These are phyloP conservation scores for Lentinula boryana DNA, from an alignment of 768 basidiomycete species.

Conservation along the genomic window DNA sequence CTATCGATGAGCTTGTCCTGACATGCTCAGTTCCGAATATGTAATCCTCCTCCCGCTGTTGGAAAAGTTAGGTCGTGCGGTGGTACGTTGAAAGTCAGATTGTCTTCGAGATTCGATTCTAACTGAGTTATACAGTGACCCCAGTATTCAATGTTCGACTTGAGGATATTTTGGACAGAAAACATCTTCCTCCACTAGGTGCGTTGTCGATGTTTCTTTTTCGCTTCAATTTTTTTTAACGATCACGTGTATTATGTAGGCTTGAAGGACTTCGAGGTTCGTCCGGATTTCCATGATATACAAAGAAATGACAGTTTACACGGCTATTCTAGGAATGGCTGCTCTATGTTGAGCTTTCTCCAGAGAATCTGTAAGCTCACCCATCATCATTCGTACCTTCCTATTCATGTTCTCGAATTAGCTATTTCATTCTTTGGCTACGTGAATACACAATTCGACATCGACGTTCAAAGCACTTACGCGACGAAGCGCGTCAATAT, in stretches of 20 bases:
- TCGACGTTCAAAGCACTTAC: slow-evolving; percentile 14
- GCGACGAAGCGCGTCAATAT: slow-evolving; percentile 21
- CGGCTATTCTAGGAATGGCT: slow-evolving; percentile 55
- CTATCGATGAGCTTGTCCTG: neutral
- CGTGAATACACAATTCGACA: slow-evolving; percentile 60
- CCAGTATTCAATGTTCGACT: slow-evolving; percentile 63
- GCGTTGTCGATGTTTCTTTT: slow-evolving; percentile 9
- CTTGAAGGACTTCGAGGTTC: slow-evolving; percentile 63
- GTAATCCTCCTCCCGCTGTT: slow-evolving; percentile 63
- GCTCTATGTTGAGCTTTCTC: slow-evolving; percentile 67
- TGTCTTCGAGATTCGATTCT: neutral
- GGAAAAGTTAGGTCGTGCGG: slow-evolving; percentile 65
- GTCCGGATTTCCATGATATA: neutral
- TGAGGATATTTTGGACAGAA: slow-evolving; percentile 70
- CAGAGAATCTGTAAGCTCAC: slow-evolving; percentile 63
- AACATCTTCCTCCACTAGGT: slow-evolving; percentile 76
- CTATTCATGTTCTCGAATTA: slow-evolving; percentile 16
- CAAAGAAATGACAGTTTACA: neutral
- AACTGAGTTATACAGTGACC: slow-evolving; percentile 35
- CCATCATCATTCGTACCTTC: neutral
- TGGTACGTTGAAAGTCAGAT: slow-evolving; percentile 23
- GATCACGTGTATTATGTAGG: slow-evolving; percentile 26
- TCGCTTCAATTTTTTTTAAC: neutral
- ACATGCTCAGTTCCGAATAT: slow-evolving; percentile 41
- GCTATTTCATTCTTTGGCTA: slow-evolving; percentile 80